Percentiles rank a stretch among this genome's conserved stretches.
These are phyloP conservation scores for Zygosaccharomyces pseudobailii DNA, from an alignment of 1,139 yeast genomes.

Conservation along the genomic window DNA sequence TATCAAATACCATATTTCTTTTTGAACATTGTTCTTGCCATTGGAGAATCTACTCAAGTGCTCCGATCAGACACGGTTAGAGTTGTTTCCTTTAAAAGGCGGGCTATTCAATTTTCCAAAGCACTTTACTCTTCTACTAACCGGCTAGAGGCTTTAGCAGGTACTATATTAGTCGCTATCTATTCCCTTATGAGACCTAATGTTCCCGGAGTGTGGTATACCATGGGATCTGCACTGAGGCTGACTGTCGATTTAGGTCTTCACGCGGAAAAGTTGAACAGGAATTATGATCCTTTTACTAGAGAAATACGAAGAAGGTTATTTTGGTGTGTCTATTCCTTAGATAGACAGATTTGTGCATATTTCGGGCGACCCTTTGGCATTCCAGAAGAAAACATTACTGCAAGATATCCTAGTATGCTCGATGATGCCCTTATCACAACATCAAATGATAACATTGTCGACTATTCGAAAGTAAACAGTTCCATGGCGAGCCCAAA, in stretches of 20 bases:
- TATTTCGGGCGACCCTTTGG: constrained; percentile 72
- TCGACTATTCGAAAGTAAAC: constrained; percentile 32
- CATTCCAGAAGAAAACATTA: constrained; percentile 64
- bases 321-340: constrained; percentile 84
- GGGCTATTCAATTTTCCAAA: constrained; percentile 62
- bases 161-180: constrained; percentile 58
- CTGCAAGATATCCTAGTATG: constrained; percentile 63
- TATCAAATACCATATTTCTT: constrained; percentile 52
- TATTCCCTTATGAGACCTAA: constrained; percentile 75
- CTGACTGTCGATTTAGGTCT: constrained; percentile 79
- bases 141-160: constrained; percentile 67
- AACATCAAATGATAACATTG: constrained; percentile 29
- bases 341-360: constrained; percentile 75
- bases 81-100: constrained; percentile 65
- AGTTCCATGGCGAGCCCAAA: constrained; percentile 57
- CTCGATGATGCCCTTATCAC: constrained; percentile 65
- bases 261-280: constrained; percentile 54
- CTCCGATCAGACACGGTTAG: constrained; percentile 62
- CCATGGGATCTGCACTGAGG: constrained; percentile 74
- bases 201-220: constrained; percentile 90
- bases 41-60: constrained; percentile 72
- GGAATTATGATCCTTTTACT: constrained; percentile 48
- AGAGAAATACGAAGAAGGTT: constrained; percentile 70
- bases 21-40: constrained; percentile 70
- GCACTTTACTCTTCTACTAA: constrained; percentile 55